Evolutionary conservation across 2,329 filamentous ascomycete species (phyloP).

Genomic region (Neofusicoccum ribis): DNA sequence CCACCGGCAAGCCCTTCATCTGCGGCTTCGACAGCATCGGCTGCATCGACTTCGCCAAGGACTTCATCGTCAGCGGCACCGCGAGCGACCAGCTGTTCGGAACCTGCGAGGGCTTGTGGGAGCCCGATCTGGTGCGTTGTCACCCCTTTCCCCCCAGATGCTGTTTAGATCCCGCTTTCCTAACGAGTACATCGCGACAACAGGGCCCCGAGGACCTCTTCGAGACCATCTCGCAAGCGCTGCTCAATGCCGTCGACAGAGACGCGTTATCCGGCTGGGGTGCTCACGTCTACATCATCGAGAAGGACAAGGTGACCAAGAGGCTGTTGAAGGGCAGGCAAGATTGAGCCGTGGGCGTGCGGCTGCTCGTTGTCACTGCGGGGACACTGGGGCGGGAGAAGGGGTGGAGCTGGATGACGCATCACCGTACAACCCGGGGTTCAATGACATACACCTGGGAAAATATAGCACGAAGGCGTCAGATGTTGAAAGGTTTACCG

Average conservation of each 20-base stretch:
- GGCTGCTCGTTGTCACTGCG: background rate
- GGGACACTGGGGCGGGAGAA: background rate
- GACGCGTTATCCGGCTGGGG: slow-evolving; percentile 98
- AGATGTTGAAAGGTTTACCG: background rate
- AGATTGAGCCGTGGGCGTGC: slow-evolving; percentile 53
- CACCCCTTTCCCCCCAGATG: background rate
- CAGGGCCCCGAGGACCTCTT: slow-evolving; percentile 92
- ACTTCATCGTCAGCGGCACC: slow-evolving; percentile 97
- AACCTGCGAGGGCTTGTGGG: slow-evolving; percentile 97
- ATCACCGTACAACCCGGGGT: background rate
- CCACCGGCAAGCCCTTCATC: slow-evolving; percentile 92
- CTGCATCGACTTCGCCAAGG: slow-evolving; percentile 99
- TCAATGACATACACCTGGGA: background rate
- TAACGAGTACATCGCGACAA: background rate
- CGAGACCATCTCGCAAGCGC: slow-evolving; percentile 94
- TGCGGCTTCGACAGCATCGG: slow-evolving; percentile 99
- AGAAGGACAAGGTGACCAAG: slow-evolving; percentile 99
- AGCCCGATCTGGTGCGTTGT: slow-evolving; percentile 82
- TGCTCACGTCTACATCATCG: slow-evolving; percentile 98
- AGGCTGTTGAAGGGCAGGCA: slow-evolving; percentile 96
- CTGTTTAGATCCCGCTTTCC: slow-evolving; percentile 19
- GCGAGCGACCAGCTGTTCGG: slow-evolving; percentile 97
- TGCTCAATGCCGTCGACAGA: slow-evolving; percentile 93
- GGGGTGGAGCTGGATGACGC: background rate
- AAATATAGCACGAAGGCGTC: background rate